Conservation (phyloP, 192 early-diverging fungal species). For the Fimicolochytrium jonesii region DNA sequence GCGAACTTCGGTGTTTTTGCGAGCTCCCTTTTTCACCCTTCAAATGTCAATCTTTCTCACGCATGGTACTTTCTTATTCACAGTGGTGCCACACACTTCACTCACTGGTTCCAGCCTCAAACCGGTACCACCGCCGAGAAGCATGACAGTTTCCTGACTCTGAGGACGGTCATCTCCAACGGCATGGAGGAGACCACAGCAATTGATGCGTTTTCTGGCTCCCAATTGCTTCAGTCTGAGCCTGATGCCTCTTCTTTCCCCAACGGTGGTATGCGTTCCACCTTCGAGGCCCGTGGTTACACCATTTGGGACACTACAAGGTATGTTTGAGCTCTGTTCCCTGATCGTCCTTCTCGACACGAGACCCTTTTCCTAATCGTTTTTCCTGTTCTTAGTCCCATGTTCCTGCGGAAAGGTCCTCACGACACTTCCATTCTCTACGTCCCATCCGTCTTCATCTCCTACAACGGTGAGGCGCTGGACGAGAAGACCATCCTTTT, state of each 20-base stretch:
- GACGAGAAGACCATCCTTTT: constrained; percentile 98
- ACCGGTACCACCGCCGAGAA: constrained; percentile 98
- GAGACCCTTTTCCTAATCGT: no score
- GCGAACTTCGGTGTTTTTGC: no score
- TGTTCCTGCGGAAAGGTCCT: constrained; percentile 91
- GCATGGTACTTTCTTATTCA: background rate
- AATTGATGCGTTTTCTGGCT: constrained; percentile 95
- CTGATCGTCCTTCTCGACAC: background rate
- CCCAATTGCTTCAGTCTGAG: constrained; percentile 96
- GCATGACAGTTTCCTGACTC: constrained; percentile 95
- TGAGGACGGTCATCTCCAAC: constrained; percentile 75
- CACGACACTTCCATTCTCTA: constrained; percentile 92
- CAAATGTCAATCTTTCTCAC: background rate
- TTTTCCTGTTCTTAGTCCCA: constrained; percentile 58
- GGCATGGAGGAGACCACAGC: constrained; percentile 81
- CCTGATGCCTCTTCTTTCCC: constrained; percentile 99
- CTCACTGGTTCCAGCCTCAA: constrained; percentile 99
- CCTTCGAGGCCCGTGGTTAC: constrained; percentile 99
- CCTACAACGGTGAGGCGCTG: constrained; percentile 98
- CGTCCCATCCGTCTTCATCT: constrained; percentile 97
- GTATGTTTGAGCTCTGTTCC: constrained; percentile 6
- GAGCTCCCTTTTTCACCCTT: no score
- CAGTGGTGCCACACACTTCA: constrained; percentile 95
- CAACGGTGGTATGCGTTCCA: constrained; percentile 94
- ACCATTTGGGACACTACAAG: constrained; percentile 97